These are phyloP conservation scores for Gnaphalium uliginosum DNA, from an alignment of 129 eudicot species.

Conservation along the genomic window DNA sequence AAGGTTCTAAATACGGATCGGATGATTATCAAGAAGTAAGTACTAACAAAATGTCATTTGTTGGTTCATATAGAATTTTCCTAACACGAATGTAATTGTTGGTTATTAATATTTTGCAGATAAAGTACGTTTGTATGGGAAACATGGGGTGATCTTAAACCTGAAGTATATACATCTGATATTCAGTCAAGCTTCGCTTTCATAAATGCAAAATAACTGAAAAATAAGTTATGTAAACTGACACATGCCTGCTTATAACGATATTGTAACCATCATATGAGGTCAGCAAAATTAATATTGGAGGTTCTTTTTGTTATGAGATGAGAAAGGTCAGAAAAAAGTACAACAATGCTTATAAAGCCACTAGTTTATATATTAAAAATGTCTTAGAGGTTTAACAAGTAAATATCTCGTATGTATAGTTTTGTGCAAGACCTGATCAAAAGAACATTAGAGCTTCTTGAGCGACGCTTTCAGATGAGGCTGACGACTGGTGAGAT, in stretches of 20 bases:
- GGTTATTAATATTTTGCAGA: slow-evolving; percentile 48
- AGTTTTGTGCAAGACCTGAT: slow-evolving; percentile 11
- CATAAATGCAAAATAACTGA: background rate
- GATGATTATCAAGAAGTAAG: slow-evolving; percentile 89
- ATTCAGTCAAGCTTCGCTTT: background rate
- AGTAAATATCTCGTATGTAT: background rate
- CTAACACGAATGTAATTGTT: background rate
- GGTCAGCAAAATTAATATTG: background rate
- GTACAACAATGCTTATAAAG: background rate
- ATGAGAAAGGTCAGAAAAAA: background rate
- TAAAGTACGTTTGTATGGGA: slow-evolving; percentile 83
- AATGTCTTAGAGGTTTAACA: background rate
- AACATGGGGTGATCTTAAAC: slow-evolving; percentile 48
- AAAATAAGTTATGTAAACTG: background rate
- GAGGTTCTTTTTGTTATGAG: background rate
- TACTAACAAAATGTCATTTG: background rate
- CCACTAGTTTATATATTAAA: background rate
- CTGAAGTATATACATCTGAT: slow-evolving; percentile 5
- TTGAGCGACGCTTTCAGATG: slow-evolving; percentile 66
- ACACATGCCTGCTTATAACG: background rate
- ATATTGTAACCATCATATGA: background rate
- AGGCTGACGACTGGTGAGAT: slow-evolving; percentile 42
- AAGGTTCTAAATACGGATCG: slow-evolving; percentile 91
- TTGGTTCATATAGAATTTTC: background rate
- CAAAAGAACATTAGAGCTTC: slow-evolving; percentile 48